Evolutionary conservation across 2,329 filamentous ascomycete genomes (phyloP), one percentile per base, ranked within the genome.

Genomic region (Ophiostoma sp.): DNA sequence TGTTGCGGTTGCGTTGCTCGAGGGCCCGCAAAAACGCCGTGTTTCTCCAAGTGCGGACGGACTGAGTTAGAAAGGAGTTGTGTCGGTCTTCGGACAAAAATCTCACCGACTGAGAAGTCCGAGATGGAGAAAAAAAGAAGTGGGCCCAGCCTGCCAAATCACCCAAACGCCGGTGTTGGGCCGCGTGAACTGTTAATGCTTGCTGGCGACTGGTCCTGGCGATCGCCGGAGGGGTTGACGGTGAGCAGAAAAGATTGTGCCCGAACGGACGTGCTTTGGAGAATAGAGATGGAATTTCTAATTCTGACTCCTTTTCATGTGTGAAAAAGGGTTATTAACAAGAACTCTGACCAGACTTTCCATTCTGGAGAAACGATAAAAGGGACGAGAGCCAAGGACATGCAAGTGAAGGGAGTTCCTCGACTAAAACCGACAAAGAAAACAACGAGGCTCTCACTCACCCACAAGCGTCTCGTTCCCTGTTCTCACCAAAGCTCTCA

Each of bases 31-130:
- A 15, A 31, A 31, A 31, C 12, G 52, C 52, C 55, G 42, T 48
- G 42, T 17, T 42, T 42, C 39, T 7, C 25, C 39, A 42, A 7
- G 9, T 42, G 15, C n/a, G 28, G 31, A 22, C 5, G 31, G 31
- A 22, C 31, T 33, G 57, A n/a, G 17, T 5, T 15, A 8, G 39
- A 28, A 25, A 28, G 55, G 57, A 73, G 12, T n/a, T 19, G 8
- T 69, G 22, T 75, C 76, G 76, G 76, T 72, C 55, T 68, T 75
- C 76, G 76, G 76, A 73, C 45, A 70, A 77, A 77, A 74, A 75
- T 77, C 74, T 22, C 36, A 31, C 76, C 76, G 76, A 59, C 72
- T 74, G 57, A 74, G 72, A 74, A 73, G 72, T 77, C 76, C 76
- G 75, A 77, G 64, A 22, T 52, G 22, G n/a, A n/a, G 22, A 48